Base-by-base conservation (phyloP, 2,329 filamentous ascomycete genomes). In the Talaromyces sp. region DNA sequence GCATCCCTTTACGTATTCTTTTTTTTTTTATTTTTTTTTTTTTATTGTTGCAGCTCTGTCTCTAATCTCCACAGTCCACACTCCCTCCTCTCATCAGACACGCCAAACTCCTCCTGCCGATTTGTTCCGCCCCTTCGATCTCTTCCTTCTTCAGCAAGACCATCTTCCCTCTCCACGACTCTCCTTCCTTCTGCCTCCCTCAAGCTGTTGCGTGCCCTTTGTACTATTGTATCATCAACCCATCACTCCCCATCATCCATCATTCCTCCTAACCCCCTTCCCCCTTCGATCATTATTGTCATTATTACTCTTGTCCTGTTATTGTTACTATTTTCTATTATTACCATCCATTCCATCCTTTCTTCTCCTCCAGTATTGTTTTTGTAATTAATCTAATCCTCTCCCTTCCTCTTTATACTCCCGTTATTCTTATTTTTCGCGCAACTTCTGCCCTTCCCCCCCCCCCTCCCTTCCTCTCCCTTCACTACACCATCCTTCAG, bases 301-400 rank as follows among this genome's bases (percentile, higher is more conserved):
- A 55, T 55, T 62, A 54, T 55, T 64, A 42, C 58, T 60, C 21
- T 16, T 54, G 64, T 46, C 59, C 59, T 56, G 33, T 55, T 63
- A 31, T 50, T 63, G 60, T 50, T 50, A 50, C 46, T 50, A 50
- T 28, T 28, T 31, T 31, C 28, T 50, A n/a, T n/a, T 56, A 66
- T 33, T 70, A 59, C 64, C 66, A 61, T 67, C 52, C 48, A 35
- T 63, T 59, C 60, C 61, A 60, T 62, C 40, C 55, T 54, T 46
- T 6, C 28, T 35, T 31, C n/a, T 31, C 37, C 3, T 21, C 9
- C 14, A 18, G 40, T 59, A 42, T 61, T 69, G 62, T 65, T 63
- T 64, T 62, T 60, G 67, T 67, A 39, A 65, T 46, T 37, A 55
- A 23, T 60, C 60, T 40, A 57, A 40, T 55, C n/a, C 52, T 28